Evolutionary conservation across 208 protist species (phyloP), one percentile per base, ranked within the genome.

Genomic region (Leishmania aethiopica): DNA sequence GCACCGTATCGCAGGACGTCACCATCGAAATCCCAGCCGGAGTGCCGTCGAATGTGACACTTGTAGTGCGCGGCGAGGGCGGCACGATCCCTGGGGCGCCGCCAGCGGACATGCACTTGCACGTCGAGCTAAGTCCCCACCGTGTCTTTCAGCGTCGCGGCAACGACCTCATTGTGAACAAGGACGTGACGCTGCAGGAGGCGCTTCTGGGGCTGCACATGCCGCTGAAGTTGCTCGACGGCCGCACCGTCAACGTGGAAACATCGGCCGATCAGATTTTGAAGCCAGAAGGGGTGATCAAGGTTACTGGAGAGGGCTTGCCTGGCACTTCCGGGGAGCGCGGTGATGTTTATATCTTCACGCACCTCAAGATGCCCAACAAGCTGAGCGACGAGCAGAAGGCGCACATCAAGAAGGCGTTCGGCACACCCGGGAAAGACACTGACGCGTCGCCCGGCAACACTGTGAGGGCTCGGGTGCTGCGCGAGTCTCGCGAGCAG

Each of bases 21-120:
- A 93, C 98, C 73, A 94, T 99, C 51, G 92, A 99, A 53, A 96
- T 99, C 71, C 98, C 99, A 28, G 88, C 94, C 7, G 99, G 99
- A 70, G 99, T 99, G 90, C 93, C 95, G 40, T 84, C 98, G 57
- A 95, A 97, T 73, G 97, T 99, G 81, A 99, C 99, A 69, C 94
- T 99, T 72, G 92, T 95, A 17, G 98, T 99, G 73, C 84, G 89
- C 37, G 98, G 98, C 53, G 98, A 99, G 88, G 99, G 97, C 69
- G 98, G 99, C 35, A 91, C 97, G 60, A 95, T 97, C 74, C 98
- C 98, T 17, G 95, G 94, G 35, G 93, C 96, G 5, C 88, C 93
- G 57, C 90, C 99, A 19, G 99, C 98, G n/a, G 99, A 99, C 84
- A 89, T 99, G 73, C 94, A 99, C 76, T 93, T 99, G 49, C 92